Evolutionary conservation across 331 rosid species (phyloP).

Genomic region (Quercus lobata): DNA sequence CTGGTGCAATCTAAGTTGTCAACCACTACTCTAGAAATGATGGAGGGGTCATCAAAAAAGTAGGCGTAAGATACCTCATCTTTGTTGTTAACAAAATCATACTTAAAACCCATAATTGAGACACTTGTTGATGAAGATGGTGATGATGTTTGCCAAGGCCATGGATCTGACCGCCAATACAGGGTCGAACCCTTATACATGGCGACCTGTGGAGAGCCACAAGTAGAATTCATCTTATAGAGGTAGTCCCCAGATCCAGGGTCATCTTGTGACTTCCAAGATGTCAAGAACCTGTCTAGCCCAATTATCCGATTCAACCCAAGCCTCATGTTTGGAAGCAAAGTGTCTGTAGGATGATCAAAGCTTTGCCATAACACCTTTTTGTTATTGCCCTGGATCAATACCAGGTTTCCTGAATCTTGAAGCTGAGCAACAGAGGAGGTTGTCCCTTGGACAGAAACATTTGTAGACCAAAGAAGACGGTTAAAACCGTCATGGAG

Average conservation of each 20-base stretch:
- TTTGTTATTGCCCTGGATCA: background rate
- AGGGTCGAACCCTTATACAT: constrained; percentile 9
- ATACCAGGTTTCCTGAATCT: constrained; percentile 37
- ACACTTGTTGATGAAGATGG: background rate
- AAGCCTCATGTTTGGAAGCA: constrained; percentile 23
- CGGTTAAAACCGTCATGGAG: background rate
- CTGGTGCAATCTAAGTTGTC: background rate
- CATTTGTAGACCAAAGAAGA: constrained; percentile 32
- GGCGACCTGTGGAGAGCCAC: constrained; percentile 4
- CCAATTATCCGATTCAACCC: constrained; percentile 26
- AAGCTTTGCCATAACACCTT: constrained; percentile 26
- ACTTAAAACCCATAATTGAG: too few relatives aligned
- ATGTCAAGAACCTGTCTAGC: constrained; percentile 21
- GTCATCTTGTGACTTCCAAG: constrained; percentile 35
- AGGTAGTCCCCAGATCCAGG: constrained; percentile 27
- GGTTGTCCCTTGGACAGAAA: background rate
- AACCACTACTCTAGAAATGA: background rate
- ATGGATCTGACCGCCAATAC: background rate
- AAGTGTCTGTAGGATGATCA: constrained; percentile 35
- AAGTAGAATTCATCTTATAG: background rate
- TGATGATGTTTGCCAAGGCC: background rate
- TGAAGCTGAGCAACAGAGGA: constrained; percentile 15
- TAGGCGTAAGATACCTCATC: background rate
- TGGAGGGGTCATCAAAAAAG: background rate
- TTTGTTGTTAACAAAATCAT: background rate